Conservation (phyloP, 169 alveolate genomes). For the Babesia divergens region DNA sequence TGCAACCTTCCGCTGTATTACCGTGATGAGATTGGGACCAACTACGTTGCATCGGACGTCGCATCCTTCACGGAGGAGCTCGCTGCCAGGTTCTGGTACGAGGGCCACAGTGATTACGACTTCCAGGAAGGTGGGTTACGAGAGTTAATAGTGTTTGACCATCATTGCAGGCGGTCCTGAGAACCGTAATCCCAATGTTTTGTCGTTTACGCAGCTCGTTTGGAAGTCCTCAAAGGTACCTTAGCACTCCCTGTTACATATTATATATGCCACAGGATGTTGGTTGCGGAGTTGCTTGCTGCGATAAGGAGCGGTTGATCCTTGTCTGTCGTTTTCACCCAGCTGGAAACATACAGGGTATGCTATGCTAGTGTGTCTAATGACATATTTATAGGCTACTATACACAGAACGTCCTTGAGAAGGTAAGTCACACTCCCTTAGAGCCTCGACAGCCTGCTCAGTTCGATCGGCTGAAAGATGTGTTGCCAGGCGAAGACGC, state of each 20-base stretch:
- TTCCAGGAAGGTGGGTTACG: conserved; percentile 36
- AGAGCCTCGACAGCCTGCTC: background rate
- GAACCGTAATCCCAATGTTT: conserved; percentile 57
- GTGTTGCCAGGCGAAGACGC: background rate
- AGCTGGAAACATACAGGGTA: conserved; percentile 64
- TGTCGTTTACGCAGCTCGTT: conserved; percentile 56
- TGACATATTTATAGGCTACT: conserved; percentile 25
- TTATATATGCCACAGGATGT: conserved; percentile 11
- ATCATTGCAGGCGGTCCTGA: conserved; percentile 27
- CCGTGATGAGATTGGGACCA: conserved; percentile 56
- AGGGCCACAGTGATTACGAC: conserved; percentile 61
- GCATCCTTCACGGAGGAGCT: conserved; percentile 26
- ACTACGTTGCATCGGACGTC: conserved; percentile 32
- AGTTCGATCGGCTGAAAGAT: conserved; percentile 11
- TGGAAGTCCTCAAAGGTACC: conserved; percentile 52
- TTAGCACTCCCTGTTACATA: background rate
- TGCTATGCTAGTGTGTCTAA: background rate
- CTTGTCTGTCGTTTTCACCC: conserved; percentile 61
- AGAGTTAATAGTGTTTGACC: background rate
- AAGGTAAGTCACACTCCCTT: conserved; percentile 22
- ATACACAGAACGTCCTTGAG: conserved; percentile 34
- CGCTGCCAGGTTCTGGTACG: conserved; percentile 62
- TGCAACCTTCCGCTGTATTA: conserved; percentile 57
- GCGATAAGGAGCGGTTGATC: conserved; percentile 26
- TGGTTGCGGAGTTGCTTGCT: conserved; percentile 62